These are phyloP conservation scores for Talaromyces nanjingensis DNA, from an alignment of 495 filamentous ascomycete species.

Conservation along the genomic window DNA sequence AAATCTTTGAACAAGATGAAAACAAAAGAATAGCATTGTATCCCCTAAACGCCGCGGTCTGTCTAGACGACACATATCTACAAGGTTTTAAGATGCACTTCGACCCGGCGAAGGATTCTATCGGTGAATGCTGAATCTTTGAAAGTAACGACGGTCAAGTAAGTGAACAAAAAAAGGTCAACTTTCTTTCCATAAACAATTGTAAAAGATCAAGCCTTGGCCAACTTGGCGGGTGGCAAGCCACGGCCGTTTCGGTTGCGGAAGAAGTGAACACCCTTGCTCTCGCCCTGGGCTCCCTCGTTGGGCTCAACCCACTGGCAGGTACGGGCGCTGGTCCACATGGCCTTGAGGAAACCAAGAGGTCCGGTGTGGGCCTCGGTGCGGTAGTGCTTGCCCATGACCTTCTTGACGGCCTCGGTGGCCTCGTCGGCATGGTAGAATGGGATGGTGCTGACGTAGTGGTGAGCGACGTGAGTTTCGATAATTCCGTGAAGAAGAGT, in stretches of 20 bases:
- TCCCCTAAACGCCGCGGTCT: not conserved
- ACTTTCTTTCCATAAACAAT: not conserved
- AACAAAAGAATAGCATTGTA: not conserved
- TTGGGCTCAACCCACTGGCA: slow-evolving; percentile 58
- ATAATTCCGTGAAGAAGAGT: slow-evolving; percentile 55
- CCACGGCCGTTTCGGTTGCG: slow-evolving; percentile 68
- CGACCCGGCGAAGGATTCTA: not conserved
- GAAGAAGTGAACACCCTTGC: slow-evolving; percentile 49
- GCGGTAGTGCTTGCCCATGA: slow-evolving; percentile 53
- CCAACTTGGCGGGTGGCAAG: slow-evolving; percentile 48
- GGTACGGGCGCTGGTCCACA: slow-evolving; percentile 45
- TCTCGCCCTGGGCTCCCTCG: slow-evolving; percentile 53
- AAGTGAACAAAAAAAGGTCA: not conserved
- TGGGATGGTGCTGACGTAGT: slow-evolving; percentile 55
- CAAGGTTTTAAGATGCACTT: not conserved
- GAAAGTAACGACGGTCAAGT: not conserved
- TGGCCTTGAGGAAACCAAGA: slow-evolving; percentile 46
- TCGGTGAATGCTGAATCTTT: not conserved
- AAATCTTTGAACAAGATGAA: not conserved
- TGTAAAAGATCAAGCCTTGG: not conserved
- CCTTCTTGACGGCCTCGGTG: slow-evolving; percentile 50
- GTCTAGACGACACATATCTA: not conserved
- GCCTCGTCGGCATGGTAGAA: slow-evolving; percentile 59
- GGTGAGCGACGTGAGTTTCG: slow-evolving; percentile 55
- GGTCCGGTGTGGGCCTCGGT: slow-evolving; percentile 43